A percentile compares a stretch with the other conserved stretches of the same genome.
Evolutionary conservation across 768 basidiomycete genomes (phyloP).

Genomic region (Boletellus emodensis): DNA sequence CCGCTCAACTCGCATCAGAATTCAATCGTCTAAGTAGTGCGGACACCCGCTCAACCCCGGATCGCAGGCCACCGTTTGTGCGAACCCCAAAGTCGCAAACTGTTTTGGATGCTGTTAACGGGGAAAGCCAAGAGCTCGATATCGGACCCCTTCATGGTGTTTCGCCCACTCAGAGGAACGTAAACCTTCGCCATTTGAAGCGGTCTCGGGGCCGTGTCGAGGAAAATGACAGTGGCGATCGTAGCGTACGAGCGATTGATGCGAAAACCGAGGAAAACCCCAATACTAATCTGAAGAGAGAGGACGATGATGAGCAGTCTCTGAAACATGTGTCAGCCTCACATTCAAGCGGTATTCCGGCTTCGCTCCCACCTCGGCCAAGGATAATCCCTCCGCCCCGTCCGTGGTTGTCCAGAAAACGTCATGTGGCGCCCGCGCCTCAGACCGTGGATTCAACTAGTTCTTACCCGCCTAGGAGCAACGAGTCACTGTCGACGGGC

Average conservation of each 20-base stretch:
- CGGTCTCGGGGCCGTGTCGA: slow-evolving; percentile 23
- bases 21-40: background rate
- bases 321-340: background rate
- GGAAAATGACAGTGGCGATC: slow-evolving; percentile 26
- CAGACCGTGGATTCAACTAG: background rate
- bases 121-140: slow-evolving; percentile 15
- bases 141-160: slow-evolving; percentile 18
- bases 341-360: background rate
- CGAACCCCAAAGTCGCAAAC: slow-evolving; percentile 25
- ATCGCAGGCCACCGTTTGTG: slow-evolving; percentile 7
- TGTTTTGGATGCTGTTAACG: slow-evolving; percentile 9
- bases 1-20: slow-evolving; percentile 14
- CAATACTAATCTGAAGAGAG: slow-evolving; percentile 6
- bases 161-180: slow-evolving; percentile 26
- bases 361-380: slow-evolving; percentile 17
- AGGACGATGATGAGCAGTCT: slow-evolving; percentile 14
- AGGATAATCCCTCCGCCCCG: slow-evolving; percentile 25
- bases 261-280: slow-evolving; percentile 21
- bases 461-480: background rate
- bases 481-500: background rate
- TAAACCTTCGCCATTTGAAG: slow-evolving; percentile 31
- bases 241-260: slow-evolving; percentile 21
- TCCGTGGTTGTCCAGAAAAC: slow-evolving; percentile 14
- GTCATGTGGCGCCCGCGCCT: background rate
- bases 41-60: slow-evolving; percentile 4